Base-by-base conservation (phyloP, 495 filamentous ascomycete genomes). In the Parmelia sp. region DNA sequence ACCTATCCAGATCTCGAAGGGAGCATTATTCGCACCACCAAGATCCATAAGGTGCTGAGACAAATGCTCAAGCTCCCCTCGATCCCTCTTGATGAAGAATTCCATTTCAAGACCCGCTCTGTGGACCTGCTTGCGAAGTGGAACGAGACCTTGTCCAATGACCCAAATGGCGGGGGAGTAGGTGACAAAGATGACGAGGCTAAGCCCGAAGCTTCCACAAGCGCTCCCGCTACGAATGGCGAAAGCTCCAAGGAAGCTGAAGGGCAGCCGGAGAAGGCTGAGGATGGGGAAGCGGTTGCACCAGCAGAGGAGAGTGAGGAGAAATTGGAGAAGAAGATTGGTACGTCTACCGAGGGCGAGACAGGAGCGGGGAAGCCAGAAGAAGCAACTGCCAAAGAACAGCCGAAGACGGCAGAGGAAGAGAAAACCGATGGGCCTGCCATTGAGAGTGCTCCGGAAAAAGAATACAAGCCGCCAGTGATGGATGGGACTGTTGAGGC, bases 41-140 rank as follows among this genome's bases (percentile, higher is more conserved):
- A 96, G 80, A 95, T 96, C 75, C 90, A 96, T 82, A 96, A 96
- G 76, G 92, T 97, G 12, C 80, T 96, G 56, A 92, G 91, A 77
- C 90, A 85, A 47, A 93, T 97, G 70, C 79, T 96, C 68, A 96
- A 94, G 77, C 80, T 96, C 4, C 75, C 81, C 23, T 79, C 81
- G 6, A 96, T 96, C 65, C 92, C 92, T 7, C 86, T 85, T 47
- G 92, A 97, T 60, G 88, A 91, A 35, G 87, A 93, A 64, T 92
- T 86, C 76, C 78, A 87, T 35, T 92, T 96, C 85, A 91, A 91
- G 74, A 75, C 84, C 58, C 87, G 92, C 39, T 88, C 89, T 44
- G 81, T 88, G 64, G 77, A 79, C 23, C 80, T 96, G 42, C 77
- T 96, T 21, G 85, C 87, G 61, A 87, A 83, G 74, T 96, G 91